Conservation (phyloP, 106 monocot genomes). For the Narthecium ossifragum region DNA sequence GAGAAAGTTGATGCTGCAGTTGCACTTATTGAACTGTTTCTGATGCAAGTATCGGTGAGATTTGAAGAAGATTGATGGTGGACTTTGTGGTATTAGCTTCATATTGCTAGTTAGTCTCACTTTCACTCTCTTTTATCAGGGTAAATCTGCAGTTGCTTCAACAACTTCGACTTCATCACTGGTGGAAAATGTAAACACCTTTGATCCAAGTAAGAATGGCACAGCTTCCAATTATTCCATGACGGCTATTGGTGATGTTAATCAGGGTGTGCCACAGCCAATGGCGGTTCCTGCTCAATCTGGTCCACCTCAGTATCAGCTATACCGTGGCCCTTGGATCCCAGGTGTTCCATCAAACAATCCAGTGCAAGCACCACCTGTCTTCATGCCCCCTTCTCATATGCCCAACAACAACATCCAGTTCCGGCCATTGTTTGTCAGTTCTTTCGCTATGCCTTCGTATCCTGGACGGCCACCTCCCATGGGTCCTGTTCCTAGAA, state of each 20-base stretch:
- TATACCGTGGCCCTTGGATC: slow-evolving; percentile 36
- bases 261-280: slow-evolving; percentile 18
- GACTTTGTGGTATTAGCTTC: neutral
- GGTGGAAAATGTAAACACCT: slow-evolving; percentile 2
- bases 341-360: slow-evolving; percentile 11
- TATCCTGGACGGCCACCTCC: slow-evolving; percentile 18
- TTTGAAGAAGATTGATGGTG: no score
- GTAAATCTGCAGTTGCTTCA: slow-evolving; percentile 26
- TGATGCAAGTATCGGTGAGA: slow-evolving; percentile 73
- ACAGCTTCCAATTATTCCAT: slow-evolving; percentile 10
- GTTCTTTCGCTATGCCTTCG: slow-evolving; percentile 9
- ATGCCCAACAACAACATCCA: slow-evolving; percentile 23
- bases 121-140: slow-evolving; percentile 22
- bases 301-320: slow-evolving; percentile 25
- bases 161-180: slow-evolving; percentile 14
- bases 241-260: slow-evolving; percentile 6
- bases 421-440: slow-evolving; percentile 15
- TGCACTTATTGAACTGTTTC: slow-evolving; percentile 69
- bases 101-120: neutral
- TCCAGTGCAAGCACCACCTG: slow-evolving; percentile 19
- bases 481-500: slow-evolving; percentile 23
- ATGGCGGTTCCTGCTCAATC: slow-evolving; percentile 17
- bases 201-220: neutral
- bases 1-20: slow-evolving; percentile 94
- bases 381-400: slow-evolving; percentile 11